Evolutionary conservation across 352 stramenopile genomes (phyloP).

Genomic region (Phytophthora rubi): DNA sequence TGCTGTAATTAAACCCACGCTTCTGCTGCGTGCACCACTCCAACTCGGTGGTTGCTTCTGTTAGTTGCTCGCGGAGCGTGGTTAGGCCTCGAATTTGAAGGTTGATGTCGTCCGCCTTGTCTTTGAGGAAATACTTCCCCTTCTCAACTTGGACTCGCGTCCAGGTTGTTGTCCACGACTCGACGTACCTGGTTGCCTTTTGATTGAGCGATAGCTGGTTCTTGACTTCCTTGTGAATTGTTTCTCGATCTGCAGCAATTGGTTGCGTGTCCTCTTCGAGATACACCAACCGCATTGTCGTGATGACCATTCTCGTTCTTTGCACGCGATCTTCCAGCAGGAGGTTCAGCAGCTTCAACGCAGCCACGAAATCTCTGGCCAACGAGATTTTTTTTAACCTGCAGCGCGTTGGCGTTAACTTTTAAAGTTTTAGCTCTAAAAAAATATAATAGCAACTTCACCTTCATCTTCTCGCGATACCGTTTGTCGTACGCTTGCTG

Average conservation of each 20-base stretch:
- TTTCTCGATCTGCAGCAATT: neutral
- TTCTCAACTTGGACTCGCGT: neutral
- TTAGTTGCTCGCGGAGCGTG: neutral
- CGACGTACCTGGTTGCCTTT: neutral
- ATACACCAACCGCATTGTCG: neutral
- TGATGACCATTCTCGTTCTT: slow-evolving; percentile 1
- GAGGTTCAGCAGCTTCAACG: neutral
- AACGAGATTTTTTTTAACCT: neutral
- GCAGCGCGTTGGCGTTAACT: neutral
- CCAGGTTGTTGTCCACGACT: slow-evolving; percentile 1
- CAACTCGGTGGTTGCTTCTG: neutral
- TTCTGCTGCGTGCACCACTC: slow-evolving; percentile 2
- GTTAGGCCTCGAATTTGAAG: neutral
- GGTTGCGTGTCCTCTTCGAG: neutral
- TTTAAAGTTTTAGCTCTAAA: neutral
- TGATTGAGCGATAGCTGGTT: neutral
- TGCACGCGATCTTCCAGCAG: slow-evolving; percentile 1
- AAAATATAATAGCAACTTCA: neutral
- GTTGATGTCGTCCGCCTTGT: neutral
- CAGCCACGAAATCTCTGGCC: neutral
- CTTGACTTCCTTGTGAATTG: neutral
- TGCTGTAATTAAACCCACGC: neutral
- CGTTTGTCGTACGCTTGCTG: slow-evolving; percentile 15
- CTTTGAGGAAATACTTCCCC: neutral
- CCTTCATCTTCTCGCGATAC: slow-evolving; percentile 10